Evolutionary conservation across 1,139 yeast genomes (phyloP).

Genomic region (Pichia inconspicua): DNA sequence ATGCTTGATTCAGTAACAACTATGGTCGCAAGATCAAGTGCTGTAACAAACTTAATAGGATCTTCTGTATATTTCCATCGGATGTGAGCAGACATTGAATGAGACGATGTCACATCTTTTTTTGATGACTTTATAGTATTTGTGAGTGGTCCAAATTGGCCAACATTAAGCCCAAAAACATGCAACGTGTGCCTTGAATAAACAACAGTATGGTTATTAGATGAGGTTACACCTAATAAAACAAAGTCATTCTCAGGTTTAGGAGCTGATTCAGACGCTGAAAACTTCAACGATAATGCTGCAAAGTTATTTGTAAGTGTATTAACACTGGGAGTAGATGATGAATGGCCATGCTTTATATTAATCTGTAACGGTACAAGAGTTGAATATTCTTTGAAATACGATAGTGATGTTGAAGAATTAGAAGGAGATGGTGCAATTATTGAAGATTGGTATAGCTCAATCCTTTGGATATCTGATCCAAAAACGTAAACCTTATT

Average conservation of each 20-base stretch:
- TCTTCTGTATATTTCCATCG: slow-evolving; percentile 33
- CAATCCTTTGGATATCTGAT: slow-evolving; percentile 6
- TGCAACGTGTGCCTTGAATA: slow-evolving; percentile 46
- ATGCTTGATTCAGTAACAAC: slow-evolving; percentile 52
- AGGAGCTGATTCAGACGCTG: slow-evolving; percentile 8
- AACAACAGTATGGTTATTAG: slow-evolving; percentile 66
- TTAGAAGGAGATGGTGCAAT: not conserved
- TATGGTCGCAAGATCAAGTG: slow-evolving; percentile 67
- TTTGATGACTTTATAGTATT: slow-evolving; percentile 3
- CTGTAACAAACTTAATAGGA: slow-evolving; percentile 47
- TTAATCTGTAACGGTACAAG: slow-evolving; percentile 42
- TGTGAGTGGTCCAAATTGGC: slow-evolving; percentile 67
- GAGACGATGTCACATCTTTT: not conserved
- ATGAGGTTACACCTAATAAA: slow-evolving; percentile 54
- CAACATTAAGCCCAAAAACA: slow-evolving; percentile 79
- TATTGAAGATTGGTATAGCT: slow-evolving; percentile 3
- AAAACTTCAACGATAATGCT: slow-evolving; percentile 2
- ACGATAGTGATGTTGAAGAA: not conserved
- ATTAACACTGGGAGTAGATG: not conserved
- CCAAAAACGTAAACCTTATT: slow-evolving; percentile 75
- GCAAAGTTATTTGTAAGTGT: slow-evolving; percentile 4
- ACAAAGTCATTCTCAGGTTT: not conserved
- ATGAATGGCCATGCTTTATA: not conserved
- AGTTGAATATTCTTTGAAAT: slow-evolving; percentile 31
- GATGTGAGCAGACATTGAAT: slow-evolving; percentile 26